A percentile compares a stretch with the other conserved stretches of the same genome.
These are phyloP conservation scores for Haplosporangium sp. DNA, from an alignment of 371 early-diverging fungal genomes.

Conservation along the genomic window DNA sequence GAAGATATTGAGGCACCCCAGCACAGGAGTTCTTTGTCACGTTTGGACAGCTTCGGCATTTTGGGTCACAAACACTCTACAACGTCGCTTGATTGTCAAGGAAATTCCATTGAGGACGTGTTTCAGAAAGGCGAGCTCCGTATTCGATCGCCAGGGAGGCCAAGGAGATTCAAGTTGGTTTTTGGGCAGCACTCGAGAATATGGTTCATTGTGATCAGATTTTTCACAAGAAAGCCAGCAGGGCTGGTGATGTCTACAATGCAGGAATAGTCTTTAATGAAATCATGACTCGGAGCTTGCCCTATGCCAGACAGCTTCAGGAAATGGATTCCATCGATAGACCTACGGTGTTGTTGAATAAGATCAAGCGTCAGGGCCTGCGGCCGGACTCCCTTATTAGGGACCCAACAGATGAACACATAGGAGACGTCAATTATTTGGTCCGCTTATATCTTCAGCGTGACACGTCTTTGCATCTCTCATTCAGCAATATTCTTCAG, in stretches of 20 bases:
- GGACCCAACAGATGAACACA: slow-evolving; percentile 43
- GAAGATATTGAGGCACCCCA: not conserved
- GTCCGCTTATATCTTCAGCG: slow-evolving; percentile 52
- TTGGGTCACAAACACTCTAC: not conserved
- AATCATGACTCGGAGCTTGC: slow-evolving; percentile 56
- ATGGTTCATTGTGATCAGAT: slow-evolving; percentile 7
- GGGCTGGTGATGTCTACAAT: slow-evolving; percentile 27
- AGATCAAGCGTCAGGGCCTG: slow-evolving; percentile 22
- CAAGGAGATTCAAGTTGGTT: slow-evolving; percentile 17
- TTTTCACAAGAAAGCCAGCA: slow-evolving; percentile 13
- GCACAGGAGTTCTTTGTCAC: not conserved
- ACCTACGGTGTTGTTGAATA: slow-evolving; percentile 12
- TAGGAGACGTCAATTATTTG: slow-evolving; percentile 50
- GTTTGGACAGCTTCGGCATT: not conserved
- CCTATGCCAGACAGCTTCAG: slow-evolving; percentile 40
- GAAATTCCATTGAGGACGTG: not conserved
- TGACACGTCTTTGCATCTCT: slow-evolving; percentile 42
- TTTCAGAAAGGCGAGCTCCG: slow-evolving; percentile 13
- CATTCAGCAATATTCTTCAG: slow-evolving; percentile 42
- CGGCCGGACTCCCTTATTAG: slow-evolving; percentile 22
- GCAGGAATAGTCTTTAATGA: slow-evolving; percentile 62
- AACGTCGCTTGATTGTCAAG: not conserved
- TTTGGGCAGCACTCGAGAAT: slow-evolving; percentile 36
- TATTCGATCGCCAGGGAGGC: slow-evolving; percentile 5
- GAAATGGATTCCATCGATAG: slow-evolving; percentile 10